Conservation (phyloP, 2,329 filamentous ascomycete species). For the Colletotrichum destructivum region DNA sequence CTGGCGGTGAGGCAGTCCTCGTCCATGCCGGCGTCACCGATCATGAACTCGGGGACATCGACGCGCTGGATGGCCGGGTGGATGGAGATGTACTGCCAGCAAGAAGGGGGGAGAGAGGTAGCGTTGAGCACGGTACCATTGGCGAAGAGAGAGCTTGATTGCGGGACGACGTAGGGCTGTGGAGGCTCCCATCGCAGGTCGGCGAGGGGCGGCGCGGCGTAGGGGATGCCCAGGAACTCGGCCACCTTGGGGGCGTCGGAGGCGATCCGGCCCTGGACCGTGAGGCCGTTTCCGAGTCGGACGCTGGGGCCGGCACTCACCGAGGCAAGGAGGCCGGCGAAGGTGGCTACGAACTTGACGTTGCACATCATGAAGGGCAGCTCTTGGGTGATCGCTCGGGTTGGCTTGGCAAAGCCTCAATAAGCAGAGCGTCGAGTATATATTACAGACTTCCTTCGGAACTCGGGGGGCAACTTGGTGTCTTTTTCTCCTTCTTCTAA, state of each 20-base stretch:
- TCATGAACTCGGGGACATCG: conserved; percentile 41
- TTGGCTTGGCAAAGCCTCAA: background rate
- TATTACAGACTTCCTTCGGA: conserved; percentile 12
- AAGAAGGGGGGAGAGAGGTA: conserved; percentile 29
- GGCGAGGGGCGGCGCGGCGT: conserved; percentile 69
- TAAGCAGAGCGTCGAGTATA: background rate
- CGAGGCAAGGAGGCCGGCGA: conserved; percentile 30
- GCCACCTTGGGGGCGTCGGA: conserved; percentile 30
- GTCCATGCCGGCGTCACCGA: conserved; percentile 37
- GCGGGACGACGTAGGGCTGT: conserved; percentile 43
- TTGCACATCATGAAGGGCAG: conserved; percentile 28
- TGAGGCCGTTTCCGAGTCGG: conserved; percentile 30
- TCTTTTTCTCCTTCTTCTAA: background rate
- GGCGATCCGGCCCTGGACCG: conserved; percentile 33
- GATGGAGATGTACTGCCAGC: conserved; percentile 41
- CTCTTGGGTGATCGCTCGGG: conserved; percentile 11
- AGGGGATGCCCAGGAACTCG: conserved; percentile 61
- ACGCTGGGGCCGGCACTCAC: conserved; percentile 37
- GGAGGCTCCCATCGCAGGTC: conserved; percentile 62
- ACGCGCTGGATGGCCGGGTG: conserved; percentile 36
- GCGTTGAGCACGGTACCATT: conserved; percentile 35
- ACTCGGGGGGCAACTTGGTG: conserved; percentile 16
- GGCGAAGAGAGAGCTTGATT: conserved; percentile 24
- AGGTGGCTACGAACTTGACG: conserved; percentile 30
- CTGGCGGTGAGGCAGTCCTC: conserved; percentile 78